These are phyloP conservation scores for Trichaptum fuscoviolaceum DNA, from an alignment of 768 basidiomycete genomes.

Conservation along the genomic window DNA sequence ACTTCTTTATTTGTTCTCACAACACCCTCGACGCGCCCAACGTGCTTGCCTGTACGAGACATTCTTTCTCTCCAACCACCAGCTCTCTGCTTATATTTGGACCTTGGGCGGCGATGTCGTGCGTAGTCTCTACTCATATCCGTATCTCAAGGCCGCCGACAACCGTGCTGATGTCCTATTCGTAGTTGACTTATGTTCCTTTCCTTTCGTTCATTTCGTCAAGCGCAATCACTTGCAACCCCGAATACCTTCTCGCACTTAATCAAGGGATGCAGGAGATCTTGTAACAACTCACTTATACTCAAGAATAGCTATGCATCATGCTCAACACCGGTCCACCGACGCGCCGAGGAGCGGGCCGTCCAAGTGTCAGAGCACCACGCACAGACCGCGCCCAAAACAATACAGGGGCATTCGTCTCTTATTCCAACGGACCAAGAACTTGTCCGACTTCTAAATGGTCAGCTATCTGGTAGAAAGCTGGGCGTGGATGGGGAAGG, in stretches of 20 bases:
- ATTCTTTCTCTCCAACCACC: background rate
- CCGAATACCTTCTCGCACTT: background rate
- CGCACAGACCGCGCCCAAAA: background rate
- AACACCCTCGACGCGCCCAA: background rate
- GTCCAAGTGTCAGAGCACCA: background rate
- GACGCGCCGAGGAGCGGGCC: background rate
- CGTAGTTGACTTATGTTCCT: conserved; percentile 71
- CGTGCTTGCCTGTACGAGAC: background rate
- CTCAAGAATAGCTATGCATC: background rate
- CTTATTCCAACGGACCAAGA: background rate
- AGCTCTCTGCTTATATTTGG: conserved; percentile 6
- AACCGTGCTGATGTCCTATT: background rate
- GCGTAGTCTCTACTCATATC: conserved; percentile 11
- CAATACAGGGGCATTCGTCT: background rate
- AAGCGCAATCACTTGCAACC: conserved; percentile 36
- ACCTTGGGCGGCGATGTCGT: conserved; percentile 10
- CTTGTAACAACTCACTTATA: background rate
- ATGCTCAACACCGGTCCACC: background rate
- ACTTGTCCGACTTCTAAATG: background rate
- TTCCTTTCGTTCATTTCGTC: conserved; percentile 56
- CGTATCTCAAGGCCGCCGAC: background rate
- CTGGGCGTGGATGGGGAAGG: background rate
- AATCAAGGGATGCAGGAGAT: background rate
- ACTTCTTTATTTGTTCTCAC: background rate
- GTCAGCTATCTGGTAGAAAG: background rate